Base-by-base conservation (phyloP, 768 basidiomycete genomes). In the Kondoa malvinella region DNA sequence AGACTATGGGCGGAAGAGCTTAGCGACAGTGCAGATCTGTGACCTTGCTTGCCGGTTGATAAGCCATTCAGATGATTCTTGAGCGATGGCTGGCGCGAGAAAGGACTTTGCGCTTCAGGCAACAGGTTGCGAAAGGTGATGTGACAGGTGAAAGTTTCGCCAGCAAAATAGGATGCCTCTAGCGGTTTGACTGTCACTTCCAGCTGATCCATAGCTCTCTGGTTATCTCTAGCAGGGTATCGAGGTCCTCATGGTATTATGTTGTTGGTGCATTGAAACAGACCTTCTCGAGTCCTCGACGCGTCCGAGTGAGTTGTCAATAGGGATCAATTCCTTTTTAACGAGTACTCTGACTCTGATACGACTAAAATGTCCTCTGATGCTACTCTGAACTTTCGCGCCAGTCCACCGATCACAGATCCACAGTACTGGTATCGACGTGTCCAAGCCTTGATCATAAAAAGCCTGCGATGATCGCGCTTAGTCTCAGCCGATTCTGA, bases 161-260 rank as follows among this genome's bases (percentile, higher is more conserved):
- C 92, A 0, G 91, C 89, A 76, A 91, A 95, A 77, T 87, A 95
- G 0, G 89, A 87, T 0, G 89, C 86, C 70, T 91, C 87, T 0
- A 87, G 81, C 1, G 92, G 91, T 0, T 73, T 73, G 62, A 78
- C 73, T 14, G 73, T 74, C 21, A 78, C 71, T 68, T 75, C 71
- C 16, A 79, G 30, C 3, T 16, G 4, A 16, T 63, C 61, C 61
- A 63, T 63, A 17, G 8, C 32, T 50, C 40, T 8, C 8, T 8
- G 40, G 40, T n/a, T n/a, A n/a, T n/a, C n/a, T n/a, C n/a, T n/a
- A n/a, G 40, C 12, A 50, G 8, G 40, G 40, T 50, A 50, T 50
- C 40, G 21, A 50, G 21, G 40, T 50, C 21, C 21, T n/a, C n/a
- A n/a, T 8, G 40, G 40, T 50, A 50, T 50, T 21, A 50, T 50